Conservation (phyloP, 2,329 filamentous ascomycete species). For the Claviceps paspali region DNA sequence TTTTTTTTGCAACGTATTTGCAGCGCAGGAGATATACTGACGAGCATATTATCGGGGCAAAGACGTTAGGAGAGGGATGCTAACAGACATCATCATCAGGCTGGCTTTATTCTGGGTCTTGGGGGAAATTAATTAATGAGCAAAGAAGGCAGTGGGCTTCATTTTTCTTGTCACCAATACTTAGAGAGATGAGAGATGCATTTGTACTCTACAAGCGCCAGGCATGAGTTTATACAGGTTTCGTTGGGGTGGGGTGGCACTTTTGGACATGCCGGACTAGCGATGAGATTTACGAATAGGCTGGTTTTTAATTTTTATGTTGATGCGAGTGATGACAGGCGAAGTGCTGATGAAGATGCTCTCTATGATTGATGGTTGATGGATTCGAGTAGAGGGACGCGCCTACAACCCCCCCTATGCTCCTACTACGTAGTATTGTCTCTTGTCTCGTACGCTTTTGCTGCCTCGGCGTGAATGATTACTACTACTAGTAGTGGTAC, state of each 20-base stretch:
- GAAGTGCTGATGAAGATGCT: too few relatives aligned
- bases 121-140: slow-evolving; percentile 5
- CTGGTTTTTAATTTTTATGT: too few relatives aligned
- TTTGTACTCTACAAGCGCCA: slow-evolving; percentile 8
- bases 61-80: slow-evolving; percentile 6
- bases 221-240: slow-evolving; percentile 4
- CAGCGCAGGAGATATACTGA: slow-evolving; percentile 4
- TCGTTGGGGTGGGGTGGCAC: slow-evolving; percentile 1
- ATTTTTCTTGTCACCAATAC: slow-evolving; percentile 5
- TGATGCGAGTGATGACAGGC: too few relatives aligned
- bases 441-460: too few relatives aligned
- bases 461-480: too few relatives aligned
- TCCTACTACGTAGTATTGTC: too few relatives aligned
- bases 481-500: too few relatives aligned
- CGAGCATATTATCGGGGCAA: slow-evolving; percentile 4
- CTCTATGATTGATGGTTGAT: too few relatives aligned
- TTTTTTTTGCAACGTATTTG: slow-evolving; percentile 3
- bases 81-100: slow-evolving; percentile 6
- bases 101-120: background rate
- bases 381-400: too few relatives aligned
- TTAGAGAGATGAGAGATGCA: slow-evolving; percentile 9
- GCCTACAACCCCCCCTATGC: too few relatives aligned
- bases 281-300: too few relatives aligned
- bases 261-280: slow-evolving; percentile 9
- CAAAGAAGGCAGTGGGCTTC: slow-evolving; percentile 1